phyloP scores from a whole-genome alignment of 164 flowering plant genomes.

The Aristolochia californica region DNA sequence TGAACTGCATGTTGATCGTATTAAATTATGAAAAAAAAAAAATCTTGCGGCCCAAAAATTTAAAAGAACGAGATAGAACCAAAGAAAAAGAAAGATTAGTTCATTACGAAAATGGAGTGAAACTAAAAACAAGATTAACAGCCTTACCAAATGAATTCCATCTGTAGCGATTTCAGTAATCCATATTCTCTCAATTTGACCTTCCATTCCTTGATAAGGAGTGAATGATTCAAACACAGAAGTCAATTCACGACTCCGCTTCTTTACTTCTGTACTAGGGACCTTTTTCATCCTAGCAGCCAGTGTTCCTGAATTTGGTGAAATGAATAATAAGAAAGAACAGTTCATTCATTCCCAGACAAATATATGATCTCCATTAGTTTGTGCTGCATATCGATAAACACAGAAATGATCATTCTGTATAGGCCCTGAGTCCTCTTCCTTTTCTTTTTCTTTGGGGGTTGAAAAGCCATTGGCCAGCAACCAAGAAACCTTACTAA shows the following conservation, averaged over 20 bases:
- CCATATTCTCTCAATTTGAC: constrained; percentile 83
- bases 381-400: too few relatives aligned
- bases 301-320: constrained; percentile 63
- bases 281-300: constrained; percentile 99
- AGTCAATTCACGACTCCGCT: constrained; percentile 91
- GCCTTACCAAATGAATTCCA: constrained; percentile 82
- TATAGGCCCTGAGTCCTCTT: too few relatives aligned
- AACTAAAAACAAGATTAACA: background rate
- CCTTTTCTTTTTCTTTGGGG: too few relatives aligned
- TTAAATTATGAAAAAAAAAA: background rate
- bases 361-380: too few relatives aligned
- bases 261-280: constrained; percentile 76
- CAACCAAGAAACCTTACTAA: too few relatives aligned
- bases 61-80: background rate
- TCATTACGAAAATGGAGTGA: background rate
- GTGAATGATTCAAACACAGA: constrained; percentile 81
- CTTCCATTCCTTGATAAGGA: constrained; percentile 90
- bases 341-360: background rate
- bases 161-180: constrained; percentile 89
- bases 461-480: too few relatives aligned
- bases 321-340: background rate
- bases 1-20: too few relatives aligned
- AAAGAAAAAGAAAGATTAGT: background rate
- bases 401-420: too few relatives aligned
- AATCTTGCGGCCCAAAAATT: background rate